These are phyloP conservation scores for Cladosporium sp. DNA, from an alignment of 2,329 filamentous ascomycete species.

Conservation along the genomic window DNA sequence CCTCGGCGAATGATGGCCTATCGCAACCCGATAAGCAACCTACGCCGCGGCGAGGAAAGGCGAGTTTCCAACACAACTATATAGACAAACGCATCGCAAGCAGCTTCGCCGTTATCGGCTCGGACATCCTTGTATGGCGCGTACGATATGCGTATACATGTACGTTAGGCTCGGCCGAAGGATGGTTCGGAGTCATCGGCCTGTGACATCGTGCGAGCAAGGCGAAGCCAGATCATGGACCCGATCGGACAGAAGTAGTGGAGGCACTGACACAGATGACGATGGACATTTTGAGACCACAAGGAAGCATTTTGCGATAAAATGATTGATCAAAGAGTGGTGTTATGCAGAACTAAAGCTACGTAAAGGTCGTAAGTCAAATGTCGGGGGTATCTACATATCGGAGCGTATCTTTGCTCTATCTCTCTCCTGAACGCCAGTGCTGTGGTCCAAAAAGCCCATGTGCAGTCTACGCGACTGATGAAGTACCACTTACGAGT, in stretches of 20 bases:
- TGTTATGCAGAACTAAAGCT: background rate
- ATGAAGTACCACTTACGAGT: background rate
- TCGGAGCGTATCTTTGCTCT: background rate
- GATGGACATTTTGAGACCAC: background rate
- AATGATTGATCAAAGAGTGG: background rate
- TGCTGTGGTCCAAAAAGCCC: slow-evolving; percentile 5
- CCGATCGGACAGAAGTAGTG: slow-evolving; percentile 18
- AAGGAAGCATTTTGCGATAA: background rate
- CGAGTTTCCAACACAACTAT: background rate
- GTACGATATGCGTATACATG: background rate
- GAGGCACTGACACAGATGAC: background rate
- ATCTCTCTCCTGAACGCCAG: slow-evolving; percentile 10
- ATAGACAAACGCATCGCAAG: background rate
- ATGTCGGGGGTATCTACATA: slow-evolving; percentile 15
- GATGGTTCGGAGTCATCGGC: background rate
- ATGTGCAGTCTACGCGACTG: background rate
- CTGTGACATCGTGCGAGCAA: background rate
- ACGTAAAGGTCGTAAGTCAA: background rate
- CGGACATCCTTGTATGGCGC: background rate
- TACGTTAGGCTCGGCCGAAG: slow-evolving; percentile 4
- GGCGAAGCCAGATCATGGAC: background rate
- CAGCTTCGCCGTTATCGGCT: background rate
- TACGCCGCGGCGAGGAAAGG: background rate
- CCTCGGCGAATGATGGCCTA: background rate
- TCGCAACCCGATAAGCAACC: background rate